Conservation (phyloP, 441 rosid species). For the Sinapis alba region DNA sequence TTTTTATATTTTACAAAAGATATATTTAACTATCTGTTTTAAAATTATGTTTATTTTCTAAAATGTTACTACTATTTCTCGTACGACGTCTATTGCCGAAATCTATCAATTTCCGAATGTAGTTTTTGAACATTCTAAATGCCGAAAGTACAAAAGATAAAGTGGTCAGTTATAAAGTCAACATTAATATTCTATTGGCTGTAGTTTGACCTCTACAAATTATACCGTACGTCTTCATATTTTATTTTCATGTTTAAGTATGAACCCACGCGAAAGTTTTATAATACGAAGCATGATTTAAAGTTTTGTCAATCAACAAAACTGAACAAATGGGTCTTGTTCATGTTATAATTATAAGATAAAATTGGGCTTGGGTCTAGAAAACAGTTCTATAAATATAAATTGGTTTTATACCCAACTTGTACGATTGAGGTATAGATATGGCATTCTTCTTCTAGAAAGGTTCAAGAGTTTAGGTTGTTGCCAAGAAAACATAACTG, state of each 20-base stretch:
- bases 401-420: too few relatives aligned
- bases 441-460: not conserved
- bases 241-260: not conserved
- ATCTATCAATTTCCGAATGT: not conserved
- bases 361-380: too few relatives aligned
- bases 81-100: not conserved
- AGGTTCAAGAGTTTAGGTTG: not conserved
- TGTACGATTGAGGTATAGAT: not conserved
- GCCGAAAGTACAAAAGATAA: not conserved
- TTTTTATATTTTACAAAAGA: not conserved
- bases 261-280: not conserved
- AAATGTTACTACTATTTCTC: not conserved
- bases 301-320: not conserved
- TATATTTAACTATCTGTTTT: not conserved
- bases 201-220: slow-evolving; percentile 11
- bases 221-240: not conserved
- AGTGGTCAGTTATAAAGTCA: slow-evolving; percentile 6
- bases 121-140: not conserved
- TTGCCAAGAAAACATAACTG: not conserved
- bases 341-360: not conserved
- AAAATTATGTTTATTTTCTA: not conserved
- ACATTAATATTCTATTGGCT: not conserved
- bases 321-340: not conserved
- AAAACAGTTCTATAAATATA: too few relatives aligned
- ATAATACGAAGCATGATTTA: not conserved